Percentiles rank a stretch among this genome's conserved stretches.
These are phyloP conservation scores for Rauvolfia tetraphylla DNA, from an alignment of 257 asterid genomes.

Conservation along the genomic window DNA sequence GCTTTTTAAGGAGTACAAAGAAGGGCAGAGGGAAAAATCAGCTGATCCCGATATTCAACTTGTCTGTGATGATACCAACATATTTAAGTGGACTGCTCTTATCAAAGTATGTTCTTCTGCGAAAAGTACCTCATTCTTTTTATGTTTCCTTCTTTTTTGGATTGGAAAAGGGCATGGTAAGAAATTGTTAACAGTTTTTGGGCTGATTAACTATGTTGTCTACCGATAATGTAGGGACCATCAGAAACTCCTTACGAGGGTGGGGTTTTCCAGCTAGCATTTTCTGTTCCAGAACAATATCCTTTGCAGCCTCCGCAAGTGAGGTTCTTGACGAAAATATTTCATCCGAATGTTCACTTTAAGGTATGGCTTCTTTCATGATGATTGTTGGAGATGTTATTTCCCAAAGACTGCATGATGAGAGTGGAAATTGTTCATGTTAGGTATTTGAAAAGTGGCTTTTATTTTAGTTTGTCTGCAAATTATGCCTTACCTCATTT, in stretches of 20 bases:
- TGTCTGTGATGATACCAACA: conserved; percentile 89
- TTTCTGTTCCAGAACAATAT: conserved; percentile 97
- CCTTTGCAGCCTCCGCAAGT: conserved; percentile 99
- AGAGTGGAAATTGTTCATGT: not conserved
- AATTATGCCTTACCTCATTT: not conserved
- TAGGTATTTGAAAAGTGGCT: not conserved
- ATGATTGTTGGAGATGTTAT: not conserved
- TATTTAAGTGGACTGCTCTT: conserved; percentile 97
- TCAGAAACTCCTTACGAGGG: conserved; percentile 97
- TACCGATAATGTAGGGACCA: conserved; percentile 62
- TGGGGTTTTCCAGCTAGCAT: conserved; percentile 97
- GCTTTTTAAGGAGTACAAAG: conserved; percentile 94
- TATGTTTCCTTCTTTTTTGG: not conserved
- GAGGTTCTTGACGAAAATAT: conserved; percentile 92
- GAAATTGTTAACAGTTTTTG: conserved; percentile 14
- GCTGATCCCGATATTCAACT: conserved; percentile 97
- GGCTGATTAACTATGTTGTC: conserved; percentile 15
- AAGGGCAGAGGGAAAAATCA: conserved; percentile 86
- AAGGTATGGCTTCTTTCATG: conserved; percentile 48
- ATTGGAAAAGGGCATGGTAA: not conserved
- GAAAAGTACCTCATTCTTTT: conserved; percentile 2
- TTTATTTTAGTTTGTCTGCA: conserved; percentile 1
- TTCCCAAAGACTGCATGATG: not conserved
- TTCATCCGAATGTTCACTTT: conserved; percentile 98
- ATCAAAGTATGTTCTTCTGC: conserved; percentile 57